Base-by-base conservation (phyloP, 2,329 filamentous ascomycete genomes). In the Phialophora macrospora region DNA sequence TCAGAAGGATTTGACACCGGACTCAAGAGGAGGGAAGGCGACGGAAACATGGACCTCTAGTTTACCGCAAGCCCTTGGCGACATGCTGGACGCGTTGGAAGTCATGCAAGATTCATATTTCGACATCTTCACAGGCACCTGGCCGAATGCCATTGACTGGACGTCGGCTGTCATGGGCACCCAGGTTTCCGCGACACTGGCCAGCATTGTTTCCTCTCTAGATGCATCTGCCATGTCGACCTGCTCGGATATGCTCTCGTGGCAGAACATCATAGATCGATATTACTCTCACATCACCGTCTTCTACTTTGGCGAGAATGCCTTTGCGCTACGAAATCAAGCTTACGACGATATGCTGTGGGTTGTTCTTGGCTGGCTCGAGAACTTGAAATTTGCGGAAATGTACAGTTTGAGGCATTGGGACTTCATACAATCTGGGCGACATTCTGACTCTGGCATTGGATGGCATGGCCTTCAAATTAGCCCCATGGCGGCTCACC, bases 261-360 rank as follows among this genome's bases (percentile, higher is more conserved):
- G 88, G 63, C 88, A 93, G 73, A 95, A 96, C 71, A 81, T 93
- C n/a, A 85, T 97, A 70, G 90, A 93, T 70, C 86, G 85, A 32
- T 93, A 93, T 76, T 97, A 96, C 75, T 85, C 87, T 0, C 91
- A 97, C 65, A 80, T 89, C 0, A 81, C 88, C 4, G 85, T 87
- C 8, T 96, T 90, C 71, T 97, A 96, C 75, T 96, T 94, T 75
- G 92, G 91, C 22, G 92, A 98, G 75, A 88, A 97, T 76, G 85
- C 88, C 4, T 87, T 93, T 69, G 83, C 85, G 30, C 84, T 97
- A 57, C 85, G 91, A 52, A 86, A 87, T 63, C 82, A 95, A 81
- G 94, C 94, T 0, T 96, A 89, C 75, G 94, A 97, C 74, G 94
- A 98, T 76, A 96, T 97, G 80, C 85, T 97, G 2, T 98, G 94